Percentiles rank a stretch among this genome's conserved stretches.
Conservation (phyloP, 2,329 filamentous ascomycete genomes). For the Zopfia rhizophila region DNA sequence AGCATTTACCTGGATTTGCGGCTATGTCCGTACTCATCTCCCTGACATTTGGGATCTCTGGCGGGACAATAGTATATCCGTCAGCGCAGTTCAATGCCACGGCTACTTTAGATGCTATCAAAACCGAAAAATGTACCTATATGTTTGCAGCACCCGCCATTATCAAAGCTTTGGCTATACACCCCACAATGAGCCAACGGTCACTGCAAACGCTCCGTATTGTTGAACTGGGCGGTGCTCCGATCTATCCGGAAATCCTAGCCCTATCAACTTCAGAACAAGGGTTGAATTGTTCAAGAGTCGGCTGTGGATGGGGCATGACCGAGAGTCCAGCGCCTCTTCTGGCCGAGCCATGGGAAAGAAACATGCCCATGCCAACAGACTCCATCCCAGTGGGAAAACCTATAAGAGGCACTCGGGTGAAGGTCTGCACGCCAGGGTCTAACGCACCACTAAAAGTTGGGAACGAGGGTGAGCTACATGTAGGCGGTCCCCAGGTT, state of each 20-base stretch:
- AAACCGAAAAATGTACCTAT: constrained; percentile 43
- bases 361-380: constrained; percentile 51
- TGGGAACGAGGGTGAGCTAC: constrained; percentile 54
- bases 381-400: constrained; percentile 54
- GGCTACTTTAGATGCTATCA: constrained; percentile 44
- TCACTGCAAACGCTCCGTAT: constrained; percentile 41
- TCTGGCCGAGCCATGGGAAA: not conserved
- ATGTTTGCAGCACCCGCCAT: constrained; percentile 47
- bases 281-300: constrained; percentile 21
- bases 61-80: constrained; percentile 33
- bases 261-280: constrained; percentile 5
- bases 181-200: constrained; percentile 37
- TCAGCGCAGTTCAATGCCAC: constrained; percentile 42
- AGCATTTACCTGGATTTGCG: constrained; percentile 34
- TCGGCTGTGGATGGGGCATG: constrained; percentile 59
- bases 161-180: constrained; percentile 41
- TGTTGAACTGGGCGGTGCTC: constrained; percentile 50
- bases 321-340: constrained; percentile 57
- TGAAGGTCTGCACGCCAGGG: constrained; percentile 51
- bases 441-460: constrained; percentile 39
- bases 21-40: constrained; percentile 16
- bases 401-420: constrained; percentile 27
- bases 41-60: constrained; percentile 11
- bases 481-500: constrained; percentile 52
- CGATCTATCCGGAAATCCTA: constrained; percentile 48